phyloP scores from a whole-genome alignment of 495 filamentous ascomycete genomes.

The Articulospora tetracladia region DNA sequence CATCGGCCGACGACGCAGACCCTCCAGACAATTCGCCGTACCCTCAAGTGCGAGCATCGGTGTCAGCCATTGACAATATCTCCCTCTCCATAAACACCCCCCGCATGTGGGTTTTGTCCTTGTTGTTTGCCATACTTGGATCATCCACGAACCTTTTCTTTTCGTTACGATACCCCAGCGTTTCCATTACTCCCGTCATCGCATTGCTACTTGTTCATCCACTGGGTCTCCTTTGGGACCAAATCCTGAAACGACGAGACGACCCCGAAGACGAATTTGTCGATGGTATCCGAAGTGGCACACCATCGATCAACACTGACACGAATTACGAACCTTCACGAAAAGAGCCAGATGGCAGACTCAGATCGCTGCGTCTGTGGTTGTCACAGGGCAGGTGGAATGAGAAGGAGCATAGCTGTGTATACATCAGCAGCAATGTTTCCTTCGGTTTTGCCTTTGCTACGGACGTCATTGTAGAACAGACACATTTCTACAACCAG shows the following conservation, averaged over 20 bases:
- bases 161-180: slow-evolving; percentile 78
- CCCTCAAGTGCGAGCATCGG: slow-evolving; percentile 73
- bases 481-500: slow-evolving; percentile 83
- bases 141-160: slow-evolving; percentile 84
- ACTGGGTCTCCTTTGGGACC: slow-evolving; percentile 74
- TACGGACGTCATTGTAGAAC: slow-evolving; percentile 82
- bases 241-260: slow-evolving; percentile 53
- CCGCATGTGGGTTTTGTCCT: slow-evolving; percentile 79
- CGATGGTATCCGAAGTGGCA: slow-evolving; percentile 41
- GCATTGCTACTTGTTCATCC: slow-evolving; percentile 79
- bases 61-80: slow-evolving; percentile 67
- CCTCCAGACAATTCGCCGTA: slow-evolving; percentile 63
- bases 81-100: slow-evolving; percentile 78
- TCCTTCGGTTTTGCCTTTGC: slow-evolving; percentile 89
- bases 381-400: slow-evolving; percentile 80
- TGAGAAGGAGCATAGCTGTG: slow-evolving; percentile 81
- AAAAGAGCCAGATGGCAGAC: slow-evolving; percentile 2
- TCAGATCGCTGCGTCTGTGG: slow-evolving; percentile 55
- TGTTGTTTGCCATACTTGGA: slow-evolving; percentile 74
- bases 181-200: slow-evolving; percentile 81
- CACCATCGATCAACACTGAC: slow-evolving; percentile 10
- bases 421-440: slow-evolving; percentile 86
- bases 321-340: slow-evolving; percentile 9
- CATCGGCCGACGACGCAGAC: slow-evolving; percentile 37
- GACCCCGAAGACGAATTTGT: slow-evolving; percentile 61